phyloP scores from a whole-genome alignment of 345 rosid genomes.

The Draba incana region DNA sequence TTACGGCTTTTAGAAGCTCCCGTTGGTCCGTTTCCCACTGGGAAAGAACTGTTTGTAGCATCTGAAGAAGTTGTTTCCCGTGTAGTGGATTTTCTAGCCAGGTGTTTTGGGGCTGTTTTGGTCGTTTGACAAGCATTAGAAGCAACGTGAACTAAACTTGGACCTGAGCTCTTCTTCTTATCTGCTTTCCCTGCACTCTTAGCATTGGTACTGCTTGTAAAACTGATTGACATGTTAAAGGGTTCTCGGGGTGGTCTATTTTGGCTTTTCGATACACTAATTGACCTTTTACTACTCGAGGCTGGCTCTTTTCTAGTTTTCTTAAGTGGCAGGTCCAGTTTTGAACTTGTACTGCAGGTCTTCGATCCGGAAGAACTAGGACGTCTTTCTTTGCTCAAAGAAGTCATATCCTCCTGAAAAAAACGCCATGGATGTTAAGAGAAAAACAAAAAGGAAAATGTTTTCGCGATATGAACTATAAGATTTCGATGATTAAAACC shows the following conservation, averaged over 20 bases:
- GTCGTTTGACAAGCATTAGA: conserved; percentile 39
- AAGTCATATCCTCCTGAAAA: conserved; percentile 39
- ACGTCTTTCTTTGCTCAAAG: conserved; percentile 49
- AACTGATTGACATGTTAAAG: conserved; percentile 11
- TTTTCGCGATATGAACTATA: conserved; percentile 8
- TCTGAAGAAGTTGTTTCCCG: conserved; percentile 37
- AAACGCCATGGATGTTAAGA: conserved; percentile 40
- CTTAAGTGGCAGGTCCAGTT: conserved; percentile 14
- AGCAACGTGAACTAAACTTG: conserved; percentile 51
- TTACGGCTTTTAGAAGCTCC: conserved; percentile 34
- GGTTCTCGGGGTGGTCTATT: conserved; percentile 29
- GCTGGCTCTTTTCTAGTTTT: conserved; percentile 27
- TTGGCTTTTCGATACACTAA: conserved; percentile 16
- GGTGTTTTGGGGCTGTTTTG: conserved; percentile 44
- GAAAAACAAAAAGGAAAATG: conserved; percentile 13
- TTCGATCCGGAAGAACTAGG: conserved; percentile 37
- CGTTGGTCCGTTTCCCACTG: conserved; percentile 28
- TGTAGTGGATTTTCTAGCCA: conserved; percentile 43
- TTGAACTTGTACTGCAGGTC: conserved; percentile 17
- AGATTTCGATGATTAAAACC: neutral
- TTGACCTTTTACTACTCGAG: conserved; percentile 25
- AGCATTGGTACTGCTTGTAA: conserved; percentile 19
- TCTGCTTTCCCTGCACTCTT: conserved; percentile 25
- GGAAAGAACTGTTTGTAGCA: conserved; percentile 40
- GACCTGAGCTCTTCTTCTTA: conserved; percentile 42